Evolutionary conservation across 1,284 basidiomycete species (phyloP), one percentile per base, ranked within the genome.

Genomic region (Cystobasidium sp.): DNA sequence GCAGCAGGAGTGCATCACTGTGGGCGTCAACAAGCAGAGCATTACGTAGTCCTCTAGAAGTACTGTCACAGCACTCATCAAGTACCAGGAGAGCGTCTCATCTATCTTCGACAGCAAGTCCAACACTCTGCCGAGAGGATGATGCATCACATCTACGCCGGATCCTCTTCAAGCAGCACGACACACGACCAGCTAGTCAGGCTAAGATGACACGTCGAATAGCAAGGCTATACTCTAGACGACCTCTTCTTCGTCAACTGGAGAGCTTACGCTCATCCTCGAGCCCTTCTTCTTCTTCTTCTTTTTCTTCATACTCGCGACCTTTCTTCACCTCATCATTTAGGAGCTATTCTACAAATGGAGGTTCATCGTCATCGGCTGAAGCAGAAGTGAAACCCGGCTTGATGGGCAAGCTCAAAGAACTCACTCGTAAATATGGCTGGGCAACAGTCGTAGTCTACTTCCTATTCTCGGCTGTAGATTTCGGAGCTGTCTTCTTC

Each of bases 381-480:
- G 46, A 49, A 47, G 39, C 64, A 66, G 51, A 39, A 53, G 39
- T 12, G 43, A 47, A 16, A 51, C 18, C 46, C 18, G 64, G 49
- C 41, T 49, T 73, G 6, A 73, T 44, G 53, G 70, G 63, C 7
- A 88, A 90, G 18, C 86, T 97, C 49, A 95, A 92, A 82, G 87
- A 89, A 78, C 89, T 97, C 76, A 90, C 95, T 78, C 94, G 91
- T 80, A 88, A 91, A 6, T 96, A 97, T 81, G 94, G 94, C 43
- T 93, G 91, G 90, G 94, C 94, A 81, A 92, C 94, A 6, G 86
- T 97, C 31, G 91, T 90, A 49, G 89, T 97, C 55, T 97, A 97
- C 51, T 44, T 75, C n/a, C 24, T 62, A 6, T 22, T 76, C 59
- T 51, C 58, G 46, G 59, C 62, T 16, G 55, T 76, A 46, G 76